These are phyloP conservation scores for Ogataea haglerorum DNA, from an alignment of 805 yeast species.

Conservation along the genomic window DNA sequence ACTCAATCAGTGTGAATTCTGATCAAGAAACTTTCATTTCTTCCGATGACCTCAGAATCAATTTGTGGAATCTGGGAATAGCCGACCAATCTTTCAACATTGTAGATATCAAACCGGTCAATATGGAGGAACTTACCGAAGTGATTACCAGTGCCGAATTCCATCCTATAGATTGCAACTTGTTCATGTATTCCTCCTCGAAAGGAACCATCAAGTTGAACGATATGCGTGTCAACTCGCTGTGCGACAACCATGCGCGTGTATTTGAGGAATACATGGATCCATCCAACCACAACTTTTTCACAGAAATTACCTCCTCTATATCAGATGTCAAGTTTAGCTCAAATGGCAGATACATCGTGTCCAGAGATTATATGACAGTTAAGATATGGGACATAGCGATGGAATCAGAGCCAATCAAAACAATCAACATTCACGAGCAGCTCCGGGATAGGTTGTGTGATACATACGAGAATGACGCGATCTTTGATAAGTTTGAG, in stretches of 20 bases:
- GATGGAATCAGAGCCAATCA: conserved; percentile 93
- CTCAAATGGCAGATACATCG: conserved; percentile 89
- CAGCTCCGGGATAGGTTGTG: conserved; percentile 89
- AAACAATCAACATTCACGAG: conserved; percentile 94
- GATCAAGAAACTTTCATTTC: conserved; percentile 95
- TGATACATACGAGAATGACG: conserved; percentile 97
- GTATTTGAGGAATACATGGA: conserved; percentile 91
- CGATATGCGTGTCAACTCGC: conserved; percentile 93
- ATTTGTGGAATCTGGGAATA: conserved; percentile 91
- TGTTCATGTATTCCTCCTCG: conserved; percentile 91
- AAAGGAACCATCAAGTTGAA: conserved; percentile 94
- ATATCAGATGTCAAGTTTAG: conserved; percentile 93
- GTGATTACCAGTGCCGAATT: conserved; percentile 96
- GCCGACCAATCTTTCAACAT: conserved; percentile 95
- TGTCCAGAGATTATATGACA: conserved; percentile 95
- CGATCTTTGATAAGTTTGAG: conserved; percentile 97
- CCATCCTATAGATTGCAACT: conserved; percentile 88
- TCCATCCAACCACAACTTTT: conserved; percentile 89
- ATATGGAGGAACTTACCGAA: conserved; percentile 98
- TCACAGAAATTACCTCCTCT: conserved; percentile 93
- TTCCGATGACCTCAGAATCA: conserved; percentile 91
- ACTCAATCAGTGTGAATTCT: conserved; percentile 88
- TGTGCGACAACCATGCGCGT: conserved; percentile 86
- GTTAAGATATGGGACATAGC: conserved; percentile 98
- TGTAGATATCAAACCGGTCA: conserved; percentile 95